Percentiles rank a stretch among this genome's conserved stretches.
phyloP scores from a whole-genome alignment of 2,329 filamentous ascomycete species.

The Paracamarosporium sp. region DNA sequence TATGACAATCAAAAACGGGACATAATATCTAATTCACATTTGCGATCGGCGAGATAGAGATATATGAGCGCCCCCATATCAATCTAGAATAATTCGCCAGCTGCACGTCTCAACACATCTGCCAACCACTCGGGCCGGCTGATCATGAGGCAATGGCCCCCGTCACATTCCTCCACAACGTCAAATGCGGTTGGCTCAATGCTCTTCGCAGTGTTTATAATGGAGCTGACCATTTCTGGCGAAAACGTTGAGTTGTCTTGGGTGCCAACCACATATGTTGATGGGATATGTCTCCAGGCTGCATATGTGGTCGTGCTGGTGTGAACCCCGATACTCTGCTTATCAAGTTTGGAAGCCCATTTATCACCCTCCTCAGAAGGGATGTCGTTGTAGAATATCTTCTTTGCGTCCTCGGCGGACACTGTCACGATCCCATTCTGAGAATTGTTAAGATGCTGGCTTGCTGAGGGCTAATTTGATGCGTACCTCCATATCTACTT shows the following conservation, averaged over 20 bases:
- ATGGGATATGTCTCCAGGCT: constrained; percentile 37
- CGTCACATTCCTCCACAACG: constrained; percentile 28
- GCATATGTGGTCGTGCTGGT: constrained; percentile 25
- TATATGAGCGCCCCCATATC: too few species aligned
- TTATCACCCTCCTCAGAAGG: constrained; percentile 21
- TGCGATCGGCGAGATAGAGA: too few species aligned
- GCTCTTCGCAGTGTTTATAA: constrained; percentile 21
- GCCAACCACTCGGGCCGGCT: constrained; percentile 39
- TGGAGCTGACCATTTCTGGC: constrained; percentile 25
- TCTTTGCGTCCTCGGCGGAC: not conserved
- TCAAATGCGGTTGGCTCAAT: constrained; percentile 21
- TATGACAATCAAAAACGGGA: too few species aligned
- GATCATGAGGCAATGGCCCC: constrained; percentile 46
- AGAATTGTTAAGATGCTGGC: too few species aligned
- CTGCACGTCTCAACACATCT: constrained; percentile 25
- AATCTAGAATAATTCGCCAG: constrained; percentile 21
- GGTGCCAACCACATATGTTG: constrained; percentile 38
- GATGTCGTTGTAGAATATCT: constrained; percentile 33
- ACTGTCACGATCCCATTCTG: constrained; percentile 5
- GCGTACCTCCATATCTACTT: too few species aligned
- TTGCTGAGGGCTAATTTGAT: too few species aligned
- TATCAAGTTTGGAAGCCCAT: constrained; percentile 23
- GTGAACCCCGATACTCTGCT: constrained; percentile 32
- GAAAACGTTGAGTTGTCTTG: constrained; percentile 31
- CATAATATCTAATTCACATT: too few species aligned